Base-by-base conservation (phyloP, 2,329 filamentous ascomycete species). In the Exophiala dermatitidis region DNA sequence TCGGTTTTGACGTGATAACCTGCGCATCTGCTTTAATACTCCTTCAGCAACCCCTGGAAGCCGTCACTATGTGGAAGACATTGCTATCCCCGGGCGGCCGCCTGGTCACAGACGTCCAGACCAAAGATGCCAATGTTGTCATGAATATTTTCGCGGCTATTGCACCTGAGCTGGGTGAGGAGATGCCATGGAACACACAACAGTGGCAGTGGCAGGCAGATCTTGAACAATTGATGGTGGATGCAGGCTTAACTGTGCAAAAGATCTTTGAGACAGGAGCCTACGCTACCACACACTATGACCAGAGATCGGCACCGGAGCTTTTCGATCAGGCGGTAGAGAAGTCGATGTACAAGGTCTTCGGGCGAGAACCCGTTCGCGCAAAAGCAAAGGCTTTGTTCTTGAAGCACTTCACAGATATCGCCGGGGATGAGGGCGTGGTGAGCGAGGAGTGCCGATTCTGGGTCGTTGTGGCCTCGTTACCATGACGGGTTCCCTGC, bases 61-160 rank as follows among this genome's bases (percentile, higher is more conserved):
- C 58, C 2, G 29, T 60, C 26, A 29, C 38, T 12, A n/a, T 53
- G n/a, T 60, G 56, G 58, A 48, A 47, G 12, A 42, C 50, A 7
- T 12, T 56, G 9, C 48, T 59, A 4, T 41, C 30, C 7, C 48
- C 45, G 1, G 50, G 50, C 31, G 58, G 58, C 6, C 50, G 46
- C 3, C 7, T 60, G 26, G 44, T 60, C 30, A 61, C 58, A 10
- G 58, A 60, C 38, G 58, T 60, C 8, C 56, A 58, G 34, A 59
- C 54, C 3, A 45, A 50, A 36, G 50, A 50, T 28, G 50, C 51
- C n/a, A 59, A 54, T 12, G 12, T 59, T 5, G 43, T 56, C 3
- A 54, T 59, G 53, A 53, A 54, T 12, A 34, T 59, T 32, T 54
- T 59, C 12, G 46, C 48, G 8, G 42, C 43, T 8, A 49, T 57